Evolutionary conservation across 1,284 basidiomycete species (phyloP), one percentile per base, ranked within the genome.

Genomic region (Limonomyces culmigenus): DNA sequence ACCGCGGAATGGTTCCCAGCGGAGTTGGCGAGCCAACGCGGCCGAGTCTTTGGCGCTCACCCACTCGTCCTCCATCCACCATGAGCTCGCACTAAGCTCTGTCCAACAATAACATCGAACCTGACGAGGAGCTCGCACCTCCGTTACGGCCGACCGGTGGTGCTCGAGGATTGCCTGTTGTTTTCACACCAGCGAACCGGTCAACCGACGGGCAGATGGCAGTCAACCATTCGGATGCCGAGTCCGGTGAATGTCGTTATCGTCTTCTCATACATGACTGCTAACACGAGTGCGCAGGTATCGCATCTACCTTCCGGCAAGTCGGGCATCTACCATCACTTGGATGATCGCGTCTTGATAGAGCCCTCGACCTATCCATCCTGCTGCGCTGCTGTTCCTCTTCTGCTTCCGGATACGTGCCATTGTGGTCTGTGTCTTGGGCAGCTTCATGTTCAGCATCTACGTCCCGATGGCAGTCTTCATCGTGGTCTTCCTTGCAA

Each of bases 401-500:
- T 95, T 77, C 55, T 56, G 86, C 49, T 93, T 96, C 62, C 70
- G 89, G 33, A 70, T 76, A 42, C 65, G 77, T 6, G 89, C 91
- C 16, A 75, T 96, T 35, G 63, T 76, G 3, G 81, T 89, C 3
- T 95, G 93, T 54, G 70, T 95, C 32, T 64, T 95, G 16, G 88
- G 79, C 47, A 86, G 85, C 1, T n/a, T n/a, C n/a, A 70, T 75
- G 59, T 76, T 93, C 49, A 61, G 71, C 46, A 83, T 88, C 50
- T 93, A 87, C 54, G 33, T 30, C 17, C 15, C 32, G 11, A 50
- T 92, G 84, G 92, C 88, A 13, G 89, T 95, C 2, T 58, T 76
- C 6, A 89, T 95, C 0, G 91, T 95, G 16, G 76, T 93, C 1
- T 62, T 96, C 16, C 69, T 96, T 21, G 81, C 89, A 1, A 80